Evolutionary conservation across 805 yeast genomes (phyloP), one percentile per base, ranked within the genome.

Genomic region (Saturnispora hagleri): DNA sequence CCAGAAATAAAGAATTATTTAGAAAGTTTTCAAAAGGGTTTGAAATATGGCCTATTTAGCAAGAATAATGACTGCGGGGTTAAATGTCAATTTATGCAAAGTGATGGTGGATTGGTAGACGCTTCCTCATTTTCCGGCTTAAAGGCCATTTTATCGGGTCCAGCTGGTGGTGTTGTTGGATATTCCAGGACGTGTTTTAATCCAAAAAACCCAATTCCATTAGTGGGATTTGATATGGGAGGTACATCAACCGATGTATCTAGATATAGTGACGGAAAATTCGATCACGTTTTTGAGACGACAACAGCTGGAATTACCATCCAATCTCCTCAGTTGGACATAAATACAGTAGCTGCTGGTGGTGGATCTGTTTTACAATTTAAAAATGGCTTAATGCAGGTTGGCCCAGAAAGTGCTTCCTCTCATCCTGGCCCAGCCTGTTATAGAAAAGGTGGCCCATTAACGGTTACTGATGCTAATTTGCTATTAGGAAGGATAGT

Each of bases 91-190:
- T 91, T 91, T 67, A 91, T 91, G 98, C 96, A 91, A 68, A 86
- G 96, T 12, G 96, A 91, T 65, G 98, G 98, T 53, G 98, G 98
- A 2, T 75, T 91, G 53, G 89, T 90, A 22, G 89, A 89, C 51
- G 89, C 93, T 61, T 73, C 80, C 22, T 76, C 79, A 47, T 91
- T 91, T 64, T 84, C 96, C 0, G 98, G 98, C 2, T 71, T 91
- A 36, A 77, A 81, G 58, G 96, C 98, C 3, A 86, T 91, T 47
- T 69, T 91, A 35, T 88, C 97, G 1, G 98, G 98, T 2, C 98
- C 98, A 3, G 98, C 98, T 9, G 98, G 98, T 38, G 98, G 98
- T 47, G 95, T 91, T 53, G 97, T 91, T 34, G 98, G 98, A 0
- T 87, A 81, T 60, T 87, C 96, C 0, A 76, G 80, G 49, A 90